Percentiles rank a stretch among this genome's conserved stretches.
phyloP scores from a whole-genome alignment of 352 stramenopile species.

The Pythium aphanidermatum region DNA sequence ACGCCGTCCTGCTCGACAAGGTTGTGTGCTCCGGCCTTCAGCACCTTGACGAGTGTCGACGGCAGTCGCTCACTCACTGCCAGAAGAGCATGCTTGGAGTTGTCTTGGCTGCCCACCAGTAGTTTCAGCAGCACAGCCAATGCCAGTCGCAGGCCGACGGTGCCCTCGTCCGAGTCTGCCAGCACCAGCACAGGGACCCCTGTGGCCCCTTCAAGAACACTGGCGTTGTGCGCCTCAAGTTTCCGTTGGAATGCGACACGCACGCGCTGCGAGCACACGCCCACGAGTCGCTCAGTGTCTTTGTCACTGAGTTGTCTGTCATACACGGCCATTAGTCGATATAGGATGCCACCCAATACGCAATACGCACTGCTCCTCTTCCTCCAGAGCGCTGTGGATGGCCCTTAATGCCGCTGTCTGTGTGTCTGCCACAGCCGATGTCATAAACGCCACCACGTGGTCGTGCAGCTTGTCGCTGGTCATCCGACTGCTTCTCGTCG shows the following conservation, averaged over 20 bases:
- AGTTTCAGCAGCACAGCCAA: slow-evolving; percentile 26
- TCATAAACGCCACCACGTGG: slow-evolving; percentile 27
- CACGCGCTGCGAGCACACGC: slow-evolving; percentile 24
- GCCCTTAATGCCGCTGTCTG: slow-evolving; percentile 19
- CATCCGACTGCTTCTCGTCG: slow-evolving; percentile 8
- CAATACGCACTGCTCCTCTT: slow-evolving; percentile 8
- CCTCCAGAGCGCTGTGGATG: slow-evolving; percentile 17
- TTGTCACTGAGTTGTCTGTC: slow-evolving; percentile 28
- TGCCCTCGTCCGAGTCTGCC: background rate
- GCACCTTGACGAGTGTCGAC: slow-evolving; percentile 45
- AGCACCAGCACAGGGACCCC: no score
- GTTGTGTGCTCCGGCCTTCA: slow-evolving; percentile 29
- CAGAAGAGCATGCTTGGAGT: slow-evolving; percentile 26
- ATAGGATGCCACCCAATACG: slow-evolving; percentile 1
- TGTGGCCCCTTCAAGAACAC: slow-evolving; percentile 19
- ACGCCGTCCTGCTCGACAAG: slow-evolving; percentile 7
- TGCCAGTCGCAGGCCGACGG: slow-evolving; percentile 11
- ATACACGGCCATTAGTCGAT: slow-evolving; percentile 22
- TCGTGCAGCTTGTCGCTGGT: slow-evolving; percentile 23
- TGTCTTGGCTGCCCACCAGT: slow-evolving; percentile 12
- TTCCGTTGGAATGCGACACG: slow-evolving; percentile 17
- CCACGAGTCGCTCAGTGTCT: slow-evolving; percentile 4
- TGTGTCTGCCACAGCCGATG: slow-evolving; percentile 8
- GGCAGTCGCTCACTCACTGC: slow-evolving; percentile 42
- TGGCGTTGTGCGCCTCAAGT: slow-evolving; percentile 27